Conservation (phyloP, 169 alveolate genomes). For the Fabrea salina region DNA sequence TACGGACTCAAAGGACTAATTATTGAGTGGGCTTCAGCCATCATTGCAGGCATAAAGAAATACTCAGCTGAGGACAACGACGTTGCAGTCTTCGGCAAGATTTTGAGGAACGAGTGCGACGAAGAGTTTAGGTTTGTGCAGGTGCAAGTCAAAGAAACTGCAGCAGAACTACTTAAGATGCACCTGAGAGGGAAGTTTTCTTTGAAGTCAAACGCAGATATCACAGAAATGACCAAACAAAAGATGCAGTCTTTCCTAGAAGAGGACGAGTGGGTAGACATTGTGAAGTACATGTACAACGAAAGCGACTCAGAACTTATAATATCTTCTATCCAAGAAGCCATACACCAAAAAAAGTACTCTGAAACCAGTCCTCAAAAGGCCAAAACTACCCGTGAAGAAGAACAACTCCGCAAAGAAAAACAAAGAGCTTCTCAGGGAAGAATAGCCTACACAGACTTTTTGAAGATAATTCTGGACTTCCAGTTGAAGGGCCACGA, state of each 20-base stretch:
- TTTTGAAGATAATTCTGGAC: slow-evolving; percentile 70
- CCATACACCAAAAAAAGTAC: background rate
- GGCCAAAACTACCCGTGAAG: background rate
- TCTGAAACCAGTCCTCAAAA: background rate
- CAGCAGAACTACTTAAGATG: slow-evolving; percentile 62
- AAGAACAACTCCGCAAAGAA: slow-evolving; percentile 3
- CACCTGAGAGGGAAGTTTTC: slow-evolving; percentile 74
- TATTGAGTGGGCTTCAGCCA: slow-evolving; percentile 84
- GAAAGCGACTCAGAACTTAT: slow-evolving; percentile 70
- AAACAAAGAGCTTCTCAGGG: slow-evolving; percentile 39
- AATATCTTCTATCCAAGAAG: slow-evolving; percentile 44
- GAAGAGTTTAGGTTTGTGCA: slow-evolving; percentile 81
- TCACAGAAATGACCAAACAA: slow-evolving; percentile 63
- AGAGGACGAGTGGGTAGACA: slow-evolving; percentile 76
- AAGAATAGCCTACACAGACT: slow-evolving; percentile 57
- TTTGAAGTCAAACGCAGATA: slow-evolving; percentile 74
- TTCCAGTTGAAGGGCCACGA: slow-evolving; percentile 78
- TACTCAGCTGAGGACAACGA: slow-evolving; percentile 79
- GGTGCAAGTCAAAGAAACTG: slow-evolving; percentile 69
- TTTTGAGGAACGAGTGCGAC: slow-evolving; percentile 84
- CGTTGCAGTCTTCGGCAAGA: slow-evolving; percentile 81
- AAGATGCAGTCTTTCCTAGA: slow-evolving; percentile 61
- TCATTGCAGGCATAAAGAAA: slow-evolving; percentile 72
- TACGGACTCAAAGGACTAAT: slow-evolving; percentile 82
- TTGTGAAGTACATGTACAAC: slow-evolving; percentile 82